Base-by-base conservation (phyloP, 1,284 basidiomycete genomes). In the Ceratobasidium papillatum region DNA sequence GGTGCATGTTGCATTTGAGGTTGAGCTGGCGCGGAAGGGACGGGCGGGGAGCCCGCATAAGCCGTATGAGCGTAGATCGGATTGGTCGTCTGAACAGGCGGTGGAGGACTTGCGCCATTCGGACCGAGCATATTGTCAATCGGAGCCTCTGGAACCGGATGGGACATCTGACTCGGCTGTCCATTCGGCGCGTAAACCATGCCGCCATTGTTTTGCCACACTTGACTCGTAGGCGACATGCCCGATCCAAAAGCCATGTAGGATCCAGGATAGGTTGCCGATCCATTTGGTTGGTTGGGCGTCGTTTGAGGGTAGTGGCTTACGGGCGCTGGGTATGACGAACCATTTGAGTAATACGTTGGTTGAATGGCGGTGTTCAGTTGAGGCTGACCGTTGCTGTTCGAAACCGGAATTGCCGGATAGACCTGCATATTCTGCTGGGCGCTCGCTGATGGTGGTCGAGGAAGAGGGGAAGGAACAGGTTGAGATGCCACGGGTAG, bases 1-100 rank as follows among this genome's bases (percentile, higher is more conserved):
- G 74, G 80, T 32, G 49, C n/a, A 43, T 81, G 78, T 58, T 78
- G 78, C 41, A 76, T 78, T 56, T 81, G 80, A 58, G 79, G 79
- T 34, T 76, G 78, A 47, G 75, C 78, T 43, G 66, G 32, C 19
- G 58, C 17, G 17, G 64, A 54, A 1, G 72, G 7, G 4, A 52
- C 58, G 3, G 56, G 62, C 11, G 64, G 58, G 17, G 56, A 62
- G 22, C 19, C 19, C 2, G 59, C 49, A 38, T 75, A 75, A 47
- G 54, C 38, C 17, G 65, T 43, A 36, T 69, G 68, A 17, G 74
- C 3, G 47, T 68, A 64, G 17, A 69, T 61, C 2, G 66, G 51
- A 34, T 61, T 65, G 25, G 68, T 61, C 43, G 65, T 47, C 41
- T 58, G 74, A 56, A 27, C 25, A n/a, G 64, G 58, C 4, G 64